Base-by-base conservation (phyloP, 345 rosid species). In the Lumnitzera littorea region DNA sequence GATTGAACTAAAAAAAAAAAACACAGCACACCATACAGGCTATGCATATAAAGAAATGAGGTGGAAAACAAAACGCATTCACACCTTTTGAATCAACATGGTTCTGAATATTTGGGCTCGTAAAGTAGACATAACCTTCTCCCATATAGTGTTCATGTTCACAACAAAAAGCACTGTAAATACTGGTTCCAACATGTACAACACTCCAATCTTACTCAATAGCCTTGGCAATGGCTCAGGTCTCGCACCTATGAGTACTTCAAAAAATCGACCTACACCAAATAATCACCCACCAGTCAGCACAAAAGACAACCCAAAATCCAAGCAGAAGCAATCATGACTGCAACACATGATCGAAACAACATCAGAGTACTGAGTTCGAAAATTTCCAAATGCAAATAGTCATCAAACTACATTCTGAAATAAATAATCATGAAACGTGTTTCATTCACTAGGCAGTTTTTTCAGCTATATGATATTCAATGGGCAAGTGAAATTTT, bases 71-170 rank as follows among this genome's bases (percentile, higher is more conserved):
- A 36, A 5, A 36, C 10, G 11, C 43, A 9, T 36, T 36, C 43
- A 36, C 62, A 85, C 98, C 90, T 92, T 85, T 58, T 92, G 96
- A 70, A 92, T 81, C 78, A 92, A 71, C 63, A 85, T 77, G 65
- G 88, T 85, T 58, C 78, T 76, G 62, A 89, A 92, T 66, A 87
- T 78, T 74, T 74, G 89, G 76, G 96, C 98, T 76, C 94, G 68
- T 48, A 92, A 17, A 3, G 81, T 75, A 11, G 94, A 79, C 98
- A 92, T 85, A 56, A 92, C 94, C 67, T 76, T 82, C 75, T 89
- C 96, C 98, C 98, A 92, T 6, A 84, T 68, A 57, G 75, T 58
- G 69, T 62, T 85, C 88, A 89, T 76, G 64, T 87, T 92, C 20
- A 82, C 76, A 12, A 87, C 88, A 75, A 87, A 92, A 48, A 81